These are phyloP conservation scores for Dothideomycetes sp. DNA, from an alignment of 2,329 filamentous ascomycete species.

Conservation along the genomic window DNA sequence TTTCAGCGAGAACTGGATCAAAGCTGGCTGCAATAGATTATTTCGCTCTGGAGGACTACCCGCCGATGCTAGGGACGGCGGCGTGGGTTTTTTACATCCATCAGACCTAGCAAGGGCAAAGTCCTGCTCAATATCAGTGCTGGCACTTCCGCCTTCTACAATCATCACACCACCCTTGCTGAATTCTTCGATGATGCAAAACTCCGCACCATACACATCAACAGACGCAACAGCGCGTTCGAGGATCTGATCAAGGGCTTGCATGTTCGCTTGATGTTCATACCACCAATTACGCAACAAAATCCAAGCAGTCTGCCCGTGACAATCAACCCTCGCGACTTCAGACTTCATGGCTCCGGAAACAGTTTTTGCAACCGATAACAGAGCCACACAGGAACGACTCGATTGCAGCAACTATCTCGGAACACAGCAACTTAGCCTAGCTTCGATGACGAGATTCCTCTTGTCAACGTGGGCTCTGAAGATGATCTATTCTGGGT, in stretches of 20 bases:
- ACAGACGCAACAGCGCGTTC: background rate
- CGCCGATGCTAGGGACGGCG: background rate
- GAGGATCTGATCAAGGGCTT: background rate
- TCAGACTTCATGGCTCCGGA: background rate
- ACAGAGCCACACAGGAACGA: background rate
- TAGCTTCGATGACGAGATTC: too few species aligned
- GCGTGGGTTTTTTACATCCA: constrained; percentile 9
- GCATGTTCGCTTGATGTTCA: background rate
- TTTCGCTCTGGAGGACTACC: background rate
- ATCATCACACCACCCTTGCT: too few species aligned
- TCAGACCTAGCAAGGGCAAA: constrained; percentile 4
- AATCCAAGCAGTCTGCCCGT: background rate
- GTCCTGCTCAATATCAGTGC: constrained; percentile 13
- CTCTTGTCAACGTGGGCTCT: too few species aligned
- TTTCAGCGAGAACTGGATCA: too few species aligned
- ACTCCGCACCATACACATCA: background rate
- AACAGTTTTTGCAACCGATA: background rate
- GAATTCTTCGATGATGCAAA: background rate
- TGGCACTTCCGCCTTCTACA: constrained; percentile 11
- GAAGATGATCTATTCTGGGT: background rate
- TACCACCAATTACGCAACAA: background rate
- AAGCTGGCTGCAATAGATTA: background rate
- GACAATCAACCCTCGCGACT: background rate
- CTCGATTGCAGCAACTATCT: background rate
- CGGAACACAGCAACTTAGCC: background rate